phyloP scores from a whole-genome alignment of 768 basidiomycete genomes.

The Gymnopilus junonius region DNA sequence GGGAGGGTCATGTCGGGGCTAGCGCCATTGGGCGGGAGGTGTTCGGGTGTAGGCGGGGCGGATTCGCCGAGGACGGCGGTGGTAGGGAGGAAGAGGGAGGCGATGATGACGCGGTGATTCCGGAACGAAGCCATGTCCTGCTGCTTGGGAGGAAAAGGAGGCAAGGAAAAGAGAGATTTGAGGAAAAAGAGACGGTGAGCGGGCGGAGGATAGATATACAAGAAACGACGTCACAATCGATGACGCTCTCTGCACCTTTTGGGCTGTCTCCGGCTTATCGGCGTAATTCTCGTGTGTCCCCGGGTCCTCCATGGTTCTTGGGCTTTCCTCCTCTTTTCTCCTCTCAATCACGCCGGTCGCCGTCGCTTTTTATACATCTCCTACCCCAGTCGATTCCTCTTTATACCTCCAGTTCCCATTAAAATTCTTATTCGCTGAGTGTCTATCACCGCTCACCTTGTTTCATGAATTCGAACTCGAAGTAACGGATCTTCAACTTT shows the following conservation, averaged over 20 bases:
- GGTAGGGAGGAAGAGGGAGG: constrained; percentile 83
- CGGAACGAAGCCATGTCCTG: constrained; percentile 67
- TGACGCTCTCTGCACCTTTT: constrained; percentile 17
- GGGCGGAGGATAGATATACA: constrained; percentile 12
- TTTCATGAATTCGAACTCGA: no score
- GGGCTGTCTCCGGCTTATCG: constrained; percentile 6
- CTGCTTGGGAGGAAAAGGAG: not conserved
- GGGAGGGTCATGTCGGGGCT: constrained; percentile 12
- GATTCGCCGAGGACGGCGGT: constrained; percentile 70
- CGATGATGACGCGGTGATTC: constrained; percentile 77
- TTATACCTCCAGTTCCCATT: no score
- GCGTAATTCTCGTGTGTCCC: constrained; percentile 4
- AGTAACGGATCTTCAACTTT: no score
- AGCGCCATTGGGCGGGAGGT: constrained; percentile 2
- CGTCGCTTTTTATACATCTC: not conserved
- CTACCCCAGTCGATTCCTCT: no score
- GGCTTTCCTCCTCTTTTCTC: not conserved
- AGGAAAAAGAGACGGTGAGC: not conserved
- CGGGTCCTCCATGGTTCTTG: constrained; percentile 2
- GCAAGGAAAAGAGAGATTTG: not conserved
- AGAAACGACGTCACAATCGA: constrained; percentile 24
- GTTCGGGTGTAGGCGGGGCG: constrained; percentile 52
- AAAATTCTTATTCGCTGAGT: no score
- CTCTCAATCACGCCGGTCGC: not conserved
- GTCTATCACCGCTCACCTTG: no score